Conservation (phyloP, 2,329 filamentous ascomycete genomes). For the Colletotrichum shisoi region DNA sequence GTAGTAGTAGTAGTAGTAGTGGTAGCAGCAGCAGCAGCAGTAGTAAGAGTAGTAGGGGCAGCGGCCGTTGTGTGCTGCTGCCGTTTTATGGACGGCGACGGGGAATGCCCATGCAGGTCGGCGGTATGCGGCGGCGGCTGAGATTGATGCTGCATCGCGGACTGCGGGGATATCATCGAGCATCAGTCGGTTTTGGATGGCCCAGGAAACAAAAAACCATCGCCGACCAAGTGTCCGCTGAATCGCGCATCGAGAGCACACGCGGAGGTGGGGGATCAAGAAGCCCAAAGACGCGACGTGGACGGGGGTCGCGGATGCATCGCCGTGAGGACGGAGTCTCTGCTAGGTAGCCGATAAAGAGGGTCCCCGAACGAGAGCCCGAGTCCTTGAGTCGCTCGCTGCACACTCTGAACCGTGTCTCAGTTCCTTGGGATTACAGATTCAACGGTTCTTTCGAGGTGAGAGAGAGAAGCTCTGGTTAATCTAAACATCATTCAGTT, state of each 20-base stretch:
- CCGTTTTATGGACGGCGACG: conserved; percentile 11
- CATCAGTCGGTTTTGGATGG: conserved; percentile 25
- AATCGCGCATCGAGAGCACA: conserved; percentile 20
- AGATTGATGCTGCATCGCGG: conserved; percentile 25
- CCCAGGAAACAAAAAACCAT: conserved; percentile 24
- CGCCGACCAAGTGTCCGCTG: conserved; percentile 7
- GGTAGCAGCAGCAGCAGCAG: not conserved
- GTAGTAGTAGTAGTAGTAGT: not conserved
- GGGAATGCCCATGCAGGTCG: conserved; percentile 27
- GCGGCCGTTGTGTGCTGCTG: conserved; percentile 7
- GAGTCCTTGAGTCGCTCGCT: not conserved
- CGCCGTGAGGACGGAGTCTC: not conserved
- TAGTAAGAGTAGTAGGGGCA: not conserved
- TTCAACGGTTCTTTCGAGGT: conserved; percentile 20
- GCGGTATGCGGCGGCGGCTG: conserved; percentile 10
- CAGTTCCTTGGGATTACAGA: conserved; percentile 6
- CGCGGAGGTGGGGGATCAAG: conserved; percentile 7
- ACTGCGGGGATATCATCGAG: conserved; percentile 26
- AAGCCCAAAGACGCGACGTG: conserved; percentile 25
- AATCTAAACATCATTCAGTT: conserved; percentile 18
- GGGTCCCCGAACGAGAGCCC: not conserved
- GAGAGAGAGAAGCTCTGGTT: conserved; percentile 25
- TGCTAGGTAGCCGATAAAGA: not conserved
- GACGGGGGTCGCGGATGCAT: conserved; percentile 13
- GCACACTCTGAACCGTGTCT: not conserved